Evolutionary conservation across 441 rosid genomes (phyloP), one percentile per base, ranked within the genome.

Genomic region (Dalechampia spathulata): DNA sequence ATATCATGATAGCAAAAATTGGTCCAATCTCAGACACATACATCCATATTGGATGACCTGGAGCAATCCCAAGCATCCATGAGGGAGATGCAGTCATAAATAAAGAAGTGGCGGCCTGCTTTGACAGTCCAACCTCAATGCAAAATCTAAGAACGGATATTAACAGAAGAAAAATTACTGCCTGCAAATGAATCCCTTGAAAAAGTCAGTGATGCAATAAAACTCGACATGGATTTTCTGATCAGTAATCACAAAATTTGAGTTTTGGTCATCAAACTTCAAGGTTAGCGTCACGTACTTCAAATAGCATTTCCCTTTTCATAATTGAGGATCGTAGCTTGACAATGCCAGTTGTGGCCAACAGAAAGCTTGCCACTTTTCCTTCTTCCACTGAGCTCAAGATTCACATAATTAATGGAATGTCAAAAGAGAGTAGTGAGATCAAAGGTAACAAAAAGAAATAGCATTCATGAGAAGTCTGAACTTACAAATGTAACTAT

Each of bases 61-160:
- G 61, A 47, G 74, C 66, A 68, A 87, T 57, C 37, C 87, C 87
- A 55, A 77, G 77, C 76, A 78, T 68, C 96, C 91, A 86, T 17
- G 99, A 82, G 64, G 92, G 70, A 51, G 87, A 85, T 59, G 58
- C 75, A 57, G 69, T 77, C 85, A 90, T 65, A 72, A 90, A 90
- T 43, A 73, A 74, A 60, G 99, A 87, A 64, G 91, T 83, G 42
- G 89, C 91, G 67, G 99, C 99, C 81, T 93, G 99, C 80, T 90
- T 90, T 65, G 89, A 79, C 67, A 90, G 63, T 69, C 97, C 97
- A 71, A 83, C 73, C 58, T 93, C 97, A 50, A 90, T 90, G 45
- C 82, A 67, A 62, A 90, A 75, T 79, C 96, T 80, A 61, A 90
- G 79, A 67, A 75, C 62, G 63, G 76, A 76, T 57, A 78, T 75